Conservation (phyloP, 2,329 filamentous ascomycete species). For the Penicillium nordicum region DNA sequence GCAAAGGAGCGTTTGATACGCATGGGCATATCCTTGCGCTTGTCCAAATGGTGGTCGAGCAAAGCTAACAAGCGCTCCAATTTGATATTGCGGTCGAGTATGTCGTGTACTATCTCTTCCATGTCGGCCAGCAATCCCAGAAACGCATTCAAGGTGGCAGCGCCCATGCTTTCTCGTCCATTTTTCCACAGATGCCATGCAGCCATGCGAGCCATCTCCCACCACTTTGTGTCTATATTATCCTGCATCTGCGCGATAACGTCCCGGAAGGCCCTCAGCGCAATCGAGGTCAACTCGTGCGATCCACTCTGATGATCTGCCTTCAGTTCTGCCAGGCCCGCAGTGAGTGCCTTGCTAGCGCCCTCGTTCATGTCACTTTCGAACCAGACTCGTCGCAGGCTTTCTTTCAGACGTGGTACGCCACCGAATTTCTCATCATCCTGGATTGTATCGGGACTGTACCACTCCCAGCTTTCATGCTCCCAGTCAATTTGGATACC, state of each 20-base stretch:
- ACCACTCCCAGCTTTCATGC: slow-evolving; percentile 58
- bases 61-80: slow-evolving; percentile 23
- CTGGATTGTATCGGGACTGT: slow-evolving; percentile 50
- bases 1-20: slow-evolving; percentile 27
- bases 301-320: slow-evolving; percentile 59
- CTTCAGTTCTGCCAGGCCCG: slow-evolving; percentile 50
- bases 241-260: slow-evolving; percentile 35
- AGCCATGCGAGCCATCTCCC: slow-evolving; percentile 53
- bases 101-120: slow-evolving; percentile 24
- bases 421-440: slow-evolving; percentile 48
- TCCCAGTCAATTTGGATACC: slow-evolving; percentile 60
- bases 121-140: slow-evolving; percentile 25
- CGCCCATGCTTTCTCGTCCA: slow-evolving; percentile 63
- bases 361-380: slow-evolving; percentile 50
- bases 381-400: slow-evolving; percentile 58
- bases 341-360: slow-evolving; percentile 47
- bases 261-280: slow-evolving; percentile 50
- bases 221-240: slow-evolving; percentile 45
- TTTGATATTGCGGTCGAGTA: slow-evolving; percentile 11
- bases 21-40: slow-evolving; percentile 20
- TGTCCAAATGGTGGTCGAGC: slow-evolving; percentile 27
- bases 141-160: slow-evolving; percentile 51
- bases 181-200: slow-evolving; percentile 65
- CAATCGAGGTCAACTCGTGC: slow-evolving; percentile 54
- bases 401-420: slow-evolving; percentile 58